phyloP scores from a whole-genome alignment of 331 rosid species.

The Malus hybrid region DNA sequence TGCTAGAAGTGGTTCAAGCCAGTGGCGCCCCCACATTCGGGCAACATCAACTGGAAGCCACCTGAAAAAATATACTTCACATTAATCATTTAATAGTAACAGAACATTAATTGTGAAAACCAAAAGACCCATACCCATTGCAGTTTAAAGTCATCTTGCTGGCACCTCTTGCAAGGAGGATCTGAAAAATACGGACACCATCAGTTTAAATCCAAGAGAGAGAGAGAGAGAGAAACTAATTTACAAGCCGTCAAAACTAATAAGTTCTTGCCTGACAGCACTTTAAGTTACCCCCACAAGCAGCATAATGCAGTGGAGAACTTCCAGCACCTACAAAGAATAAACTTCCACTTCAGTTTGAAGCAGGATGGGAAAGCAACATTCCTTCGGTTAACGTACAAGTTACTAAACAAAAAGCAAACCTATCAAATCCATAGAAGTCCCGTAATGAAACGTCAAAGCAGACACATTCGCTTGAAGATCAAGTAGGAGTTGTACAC shows the following conservation, averaged over 20 bases:
- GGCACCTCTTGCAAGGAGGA: constrained; percentile 90
- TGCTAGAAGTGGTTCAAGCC: constrained; percentile 85
- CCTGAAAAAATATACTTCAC: constrained; percentile 32
- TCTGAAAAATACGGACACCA: constrained; percentile 36
- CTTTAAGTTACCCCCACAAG: constrained; percentile 96
- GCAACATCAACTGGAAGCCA: constrained; percentile 99
- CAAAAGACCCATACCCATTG: constrained; percentile 58
- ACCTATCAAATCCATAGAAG: constrained; percentile 99
- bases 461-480: constrained; percentile 70
- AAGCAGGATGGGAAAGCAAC: constrained; percentile 8
- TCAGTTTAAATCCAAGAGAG: constrained; percentile 6
- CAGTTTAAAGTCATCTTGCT: constrained; percentile 75
- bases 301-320: constrained; percentile 92
- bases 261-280: constrained; percentile 86
- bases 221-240: constrained; percentile 1
- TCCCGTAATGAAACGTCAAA: constrained; percentile 80
- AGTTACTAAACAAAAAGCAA: constrained; percentile 9
- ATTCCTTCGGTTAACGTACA: background rate
- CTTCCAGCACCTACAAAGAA: constrained; percentile 81
- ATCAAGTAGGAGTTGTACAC: constrained; percentile 82
- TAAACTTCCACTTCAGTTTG: constrained; percentile 10
- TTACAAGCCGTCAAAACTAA: background rate
- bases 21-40: constrained; percentile 91
- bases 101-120: background rate
- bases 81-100: constrained; percentile 6